Base-by-base conservation (phyloP, 2,329 filamentous ascomycete genomes). In the Fusarium mundagurra region DNA sequence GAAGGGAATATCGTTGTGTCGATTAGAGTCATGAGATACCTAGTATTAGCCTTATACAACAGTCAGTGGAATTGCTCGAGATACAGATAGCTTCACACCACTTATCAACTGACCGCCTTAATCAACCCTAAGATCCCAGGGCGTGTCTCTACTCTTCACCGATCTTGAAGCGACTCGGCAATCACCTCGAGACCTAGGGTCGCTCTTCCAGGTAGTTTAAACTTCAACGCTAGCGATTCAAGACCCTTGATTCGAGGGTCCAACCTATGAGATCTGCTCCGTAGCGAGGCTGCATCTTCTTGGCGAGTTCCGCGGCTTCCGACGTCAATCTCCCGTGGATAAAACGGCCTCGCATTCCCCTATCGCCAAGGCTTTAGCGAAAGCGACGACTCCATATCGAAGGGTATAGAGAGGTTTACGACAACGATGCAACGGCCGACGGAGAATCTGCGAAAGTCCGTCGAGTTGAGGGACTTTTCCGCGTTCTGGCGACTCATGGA, bases 1-100 rank as follows among this genome's bases (percentile, higher is more conserved):
- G 27, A 10, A 5, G 3, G 22, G 6, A 2, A 20, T 18, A 2
- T 18, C 2, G 3, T 24, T 24, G 8, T 51, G 16, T 8, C 11
- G 31, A 14, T 34, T 14, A 34, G 31, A 51, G 22, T 24, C 31
- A 51, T 34, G 48, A 17, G n/a, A 20, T 51, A 18, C n/a, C n/a
- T 34, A 24, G n/a, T 20, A 11, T 34, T 24, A 20, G n/a, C n/a
- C n/a, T 51, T 34, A 20, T 51, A 24, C 17, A 34, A 34, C 12
- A 8, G 31, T 3, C 12, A 14, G 4, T 16, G 6, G 31, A 36
- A 3, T 8, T 20, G 4, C 8, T 24, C 17, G 31, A 20, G 31
- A 20, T 53, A 24, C 31, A 53, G n/a, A 34, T 20, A 53, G 0
- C 6, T 16, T 27, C 22, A 27, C 22, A 16, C 48, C 13, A 53